Percentiles rank a stretch among this genome's conserved stretches.
phyloP scores from a whole-genome alignment of 1,139 yeast species.

The Magnusiomyces suaveolens region DNA sequence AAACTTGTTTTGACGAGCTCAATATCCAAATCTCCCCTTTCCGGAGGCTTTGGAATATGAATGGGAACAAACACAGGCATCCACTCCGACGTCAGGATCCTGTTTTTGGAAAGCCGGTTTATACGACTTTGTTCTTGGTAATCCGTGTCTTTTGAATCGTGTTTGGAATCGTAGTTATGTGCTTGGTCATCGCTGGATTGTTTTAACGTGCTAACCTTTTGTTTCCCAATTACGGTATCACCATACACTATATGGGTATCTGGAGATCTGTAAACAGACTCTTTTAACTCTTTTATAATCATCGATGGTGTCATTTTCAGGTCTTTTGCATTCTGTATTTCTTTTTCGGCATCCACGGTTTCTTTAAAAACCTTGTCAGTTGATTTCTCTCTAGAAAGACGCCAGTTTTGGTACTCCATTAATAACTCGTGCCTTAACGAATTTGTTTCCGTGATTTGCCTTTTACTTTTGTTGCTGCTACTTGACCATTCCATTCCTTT shows the following conservation, averaged over 20 bases:
- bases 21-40: conserved; percentile 70
- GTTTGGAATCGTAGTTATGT: too few relatives aligned
- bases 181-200: too few relatives aligned
- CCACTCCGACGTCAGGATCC: not conserved
- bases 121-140: not conserved
- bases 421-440: not conserved
- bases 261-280: conserved; percentile 6
- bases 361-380: too few relatives aligned
- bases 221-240: not conserved
- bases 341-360: not conserved
- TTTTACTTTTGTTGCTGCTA: conserved; percentile 18
- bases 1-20: conserved; percentile 53
- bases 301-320: conserved; percentile 8
- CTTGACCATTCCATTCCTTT: conserved; percentile 49
- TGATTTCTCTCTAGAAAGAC: not conserved
- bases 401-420: not conserved
- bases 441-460: not conserved
- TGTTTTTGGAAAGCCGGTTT: not conserved
- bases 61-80: conserved; percentile 46
- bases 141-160: too few relatives aligned
- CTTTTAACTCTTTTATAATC: conserved; percentile 9
- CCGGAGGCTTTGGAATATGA: conserved; percentile 58
- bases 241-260: not conserved
- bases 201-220: not conserved
- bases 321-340: not conserved